phyloP scores from a whole-genome alignment of 179 eudicot genomes.

The Corrigiola litoralis region DNA sequence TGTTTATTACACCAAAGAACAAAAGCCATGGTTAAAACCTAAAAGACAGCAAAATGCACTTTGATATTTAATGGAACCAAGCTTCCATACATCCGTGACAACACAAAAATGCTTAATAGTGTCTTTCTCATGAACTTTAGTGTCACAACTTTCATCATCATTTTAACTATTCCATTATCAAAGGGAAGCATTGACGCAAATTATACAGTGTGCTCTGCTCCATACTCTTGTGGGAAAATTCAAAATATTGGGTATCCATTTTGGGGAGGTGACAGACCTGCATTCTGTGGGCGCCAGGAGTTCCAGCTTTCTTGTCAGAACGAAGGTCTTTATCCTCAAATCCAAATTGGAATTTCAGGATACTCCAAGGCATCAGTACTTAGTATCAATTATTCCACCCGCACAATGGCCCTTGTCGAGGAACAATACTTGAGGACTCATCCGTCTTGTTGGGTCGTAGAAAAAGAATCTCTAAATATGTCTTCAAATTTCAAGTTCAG shows the following conservation, averaged over 20 bases:
- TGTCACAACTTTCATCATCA: background rate
- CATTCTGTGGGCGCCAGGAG: slow-evolving; percentile 8
- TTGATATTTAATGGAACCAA: too few relatives aligned
- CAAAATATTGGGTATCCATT: slow-evolving; percentile 14
- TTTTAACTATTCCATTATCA: background rate
- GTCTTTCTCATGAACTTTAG: background rate
- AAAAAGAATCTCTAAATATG: background rate
- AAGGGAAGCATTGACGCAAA: background rate
- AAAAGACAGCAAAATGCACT: background rate
- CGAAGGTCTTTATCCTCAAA: background rate
- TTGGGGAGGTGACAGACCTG: slow-evolving; percentile 12
- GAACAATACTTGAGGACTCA: background rate
- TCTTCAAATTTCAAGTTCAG: background rate
- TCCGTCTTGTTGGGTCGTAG: background rate
- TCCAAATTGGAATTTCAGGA: background rate
- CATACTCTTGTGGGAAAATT: slow-evolving; percentile 11
- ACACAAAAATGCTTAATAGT: background rate
- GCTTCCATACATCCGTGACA: background rate
- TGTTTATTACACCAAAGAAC: background rate
- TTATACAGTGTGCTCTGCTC: background rate
- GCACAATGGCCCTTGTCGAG: background rate
- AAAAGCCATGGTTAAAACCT: background rate
- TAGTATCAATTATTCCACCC: slow-evolving; percentile 5
- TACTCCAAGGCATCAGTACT: background rate
- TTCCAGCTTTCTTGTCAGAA: slow-evolving; percentile 2